Evolutionary conservation across 257 asterid genomes (phyloP).

Genomic region (Gentiana dahurica): DNA sequence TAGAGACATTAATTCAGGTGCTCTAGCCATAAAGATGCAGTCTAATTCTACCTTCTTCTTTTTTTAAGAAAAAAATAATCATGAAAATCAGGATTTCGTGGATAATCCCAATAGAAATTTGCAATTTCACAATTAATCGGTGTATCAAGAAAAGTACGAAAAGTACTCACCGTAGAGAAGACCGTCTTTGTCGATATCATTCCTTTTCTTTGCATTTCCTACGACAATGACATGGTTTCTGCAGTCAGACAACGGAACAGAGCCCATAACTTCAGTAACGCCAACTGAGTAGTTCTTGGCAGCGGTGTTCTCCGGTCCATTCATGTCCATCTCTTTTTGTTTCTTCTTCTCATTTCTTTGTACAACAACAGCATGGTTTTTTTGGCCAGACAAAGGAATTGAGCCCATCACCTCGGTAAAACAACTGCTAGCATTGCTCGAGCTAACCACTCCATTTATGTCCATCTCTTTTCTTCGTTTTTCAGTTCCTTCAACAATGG

Average conservation of each 20-base stretch:
- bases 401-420: slow-evolving; percentile 12
- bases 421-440: no score
- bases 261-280: slow-evolving; percentile 16
- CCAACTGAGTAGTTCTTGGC: background rate
- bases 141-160: background rate
- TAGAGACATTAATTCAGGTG: no score
- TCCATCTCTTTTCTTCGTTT: slow-evolving; percentile 42
- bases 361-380: slow-evolving; percentile 14
- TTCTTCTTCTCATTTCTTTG: slow-evolving; percentile 46
- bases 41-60: no score
- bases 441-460: slow-evolving; percentile 30
- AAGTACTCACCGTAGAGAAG: slow-evolving; percentile 58
- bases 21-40: no score
- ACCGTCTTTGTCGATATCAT: slow-evolving; percentile 46
- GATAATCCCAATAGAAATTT: no score
- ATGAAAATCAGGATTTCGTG: no score
- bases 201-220: slow-evolving; percentile 43
- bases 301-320: slow-evolving; percentile 33
- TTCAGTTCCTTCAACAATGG: slow-evolving; percentile 28
- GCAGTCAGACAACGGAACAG: slow-evolving; percentile 19
- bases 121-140: background rate
- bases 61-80: no score
- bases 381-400: slow-evolving; percentile 19
- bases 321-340: slow-evolving; percentile 27
- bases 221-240: slow-evolving; percentile 23